Evolutionary conservation across 2,329 filamentous ascomycete species (phyloP).

Genomic region (Ceratocystis colombiana): DNA sequence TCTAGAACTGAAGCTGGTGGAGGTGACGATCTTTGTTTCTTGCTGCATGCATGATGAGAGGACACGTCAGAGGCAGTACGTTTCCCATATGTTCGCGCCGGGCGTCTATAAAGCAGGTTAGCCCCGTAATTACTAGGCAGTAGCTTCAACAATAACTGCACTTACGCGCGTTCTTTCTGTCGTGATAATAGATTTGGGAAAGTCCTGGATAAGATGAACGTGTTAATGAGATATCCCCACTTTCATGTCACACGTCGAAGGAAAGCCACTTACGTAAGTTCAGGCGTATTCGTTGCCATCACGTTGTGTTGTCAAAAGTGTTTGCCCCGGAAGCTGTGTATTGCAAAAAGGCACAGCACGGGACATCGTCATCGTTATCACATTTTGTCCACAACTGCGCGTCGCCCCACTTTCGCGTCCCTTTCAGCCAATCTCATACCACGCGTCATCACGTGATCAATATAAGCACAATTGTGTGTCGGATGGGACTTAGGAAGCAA

Average conservation of each 20-base stretch:
- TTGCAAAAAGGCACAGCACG: neutral
- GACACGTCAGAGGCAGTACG: slow-evolving; percentile 29
- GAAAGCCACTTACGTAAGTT: neutral
- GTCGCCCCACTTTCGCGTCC: slow-evolving; percentile 23
- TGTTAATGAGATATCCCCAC: neutral
- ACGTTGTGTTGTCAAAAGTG: neutral
- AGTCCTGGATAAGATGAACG: neutral
- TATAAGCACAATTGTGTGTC: neutral
- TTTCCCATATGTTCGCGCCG: slow-evolving; percentile 36
- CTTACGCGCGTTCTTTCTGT: slow-evolving; percentile 22
- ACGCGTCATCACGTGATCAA: slow-evolving; percentile 25
- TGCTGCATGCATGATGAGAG: slow-evolving; percentile 28
- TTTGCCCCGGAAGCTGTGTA: neutral
- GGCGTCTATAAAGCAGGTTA: slow-evolving; percentile 16
- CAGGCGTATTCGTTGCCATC: neutral
- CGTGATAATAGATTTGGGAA: slow-evolving; percentile 20
- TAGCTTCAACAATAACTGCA: neutral
- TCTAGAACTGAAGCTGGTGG: slow-evolving; percentile 3
- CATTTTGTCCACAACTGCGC: neutral
- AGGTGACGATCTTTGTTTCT: slow-evolving; percentile 28
- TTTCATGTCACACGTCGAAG: neutral
- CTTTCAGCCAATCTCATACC: too few relatives aligned
- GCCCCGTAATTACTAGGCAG: neutral
- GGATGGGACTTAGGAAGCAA: too few relatives aligned
- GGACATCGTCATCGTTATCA: neutral